Evolutionary conservation across 129 eudicot genomes (phyloP), one percentile per base, ranked within the genome.

Genomic region (Logfia minima): DNA sequence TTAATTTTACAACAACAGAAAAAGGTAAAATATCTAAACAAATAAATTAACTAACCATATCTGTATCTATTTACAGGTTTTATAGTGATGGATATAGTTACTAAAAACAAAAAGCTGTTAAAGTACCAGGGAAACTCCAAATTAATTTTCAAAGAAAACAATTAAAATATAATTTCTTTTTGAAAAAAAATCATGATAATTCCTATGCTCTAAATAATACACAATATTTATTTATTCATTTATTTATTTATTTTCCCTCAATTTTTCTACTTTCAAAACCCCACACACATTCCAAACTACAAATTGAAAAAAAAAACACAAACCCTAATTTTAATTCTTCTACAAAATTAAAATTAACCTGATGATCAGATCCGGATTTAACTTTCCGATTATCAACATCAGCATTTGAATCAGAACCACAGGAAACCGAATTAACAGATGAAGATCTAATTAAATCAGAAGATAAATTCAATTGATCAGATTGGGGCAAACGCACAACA

Each of bases 321-420:
- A 79, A 79, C 83, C 83, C 83, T 71, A 79, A 79, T 31, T 70
- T 70, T 60, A 5, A 17, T 39, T 68, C 35, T 39, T 68, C 35
- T n/a, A 67, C 34, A 29, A 39, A 24, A 21, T 9, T 6, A 28
- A 69, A 74, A 41, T 34, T 56, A 32, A 88, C 91, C 92, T 82
- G 92, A 76, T 73, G 79, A 79, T 79, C 87, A 86, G 97, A 91
- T 86, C 77, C 89, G 71, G 83, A 85, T 84, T 78, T 84, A 78
- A 83, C 72, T 78, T 79, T 84, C 7, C 77, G 86, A 72, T 70
- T 84, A 77, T 87, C 85, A 13, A 70, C 86, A 45, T 81, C 82
- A 7, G 75, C 86, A 75, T 77, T 75, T 51, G 89, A 86, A 52
- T 78, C 88, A 28, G 85, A 82, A 35, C 81, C 81, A 6, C 34